phyloP scores from a whole-genome alignment of 1,284 basidiomycete genomes.

The Calocybe gambosa region DNA sequence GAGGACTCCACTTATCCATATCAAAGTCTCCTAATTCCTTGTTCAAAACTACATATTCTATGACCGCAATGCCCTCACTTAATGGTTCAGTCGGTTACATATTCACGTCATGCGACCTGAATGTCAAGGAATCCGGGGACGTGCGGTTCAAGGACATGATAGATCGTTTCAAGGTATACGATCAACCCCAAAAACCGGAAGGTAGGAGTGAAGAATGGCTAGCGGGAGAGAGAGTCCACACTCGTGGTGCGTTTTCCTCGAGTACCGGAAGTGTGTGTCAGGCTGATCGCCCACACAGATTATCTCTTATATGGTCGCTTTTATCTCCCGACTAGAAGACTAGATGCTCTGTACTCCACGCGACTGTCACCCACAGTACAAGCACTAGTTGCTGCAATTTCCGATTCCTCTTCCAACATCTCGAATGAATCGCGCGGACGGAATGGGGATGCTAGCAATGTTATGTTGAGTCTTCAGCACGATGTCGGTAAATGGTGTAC shows the following conservation, averaged over 20 bases:
- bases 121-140: slow-evolving; percentile 63
- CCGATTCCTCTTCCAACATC: slow-evolving; percentile 54
- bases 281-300: slow-evolving; percentile 39
- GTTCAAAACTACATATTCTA: slow-evolving; percentile 87
- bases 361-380: slow-evolving; percentile 72
- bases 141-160: slow-evolving; percentile 87
- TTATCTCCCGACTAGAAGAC: slow-evolving; percentile 82
- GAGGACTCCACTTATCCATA: slow-evolving; percentile 74
- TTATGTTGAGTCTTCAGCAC: slow-evolving; percentile 87
- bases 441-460: slow-evolving; percentile 54
- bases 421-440: slow-evolving; percentile 38
- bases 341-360: slow-evolving; percentile 87
- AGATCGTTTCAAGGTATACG: slow-evolving; percentile 78
- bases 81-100: slow-evolving; percentile 94
- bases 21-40: slow-evolving; percentile 87
- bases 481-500: slow-evolving; percentile 90
- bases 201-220: slow-evolving; percentile 74
- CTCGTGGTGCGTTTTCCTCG: slow-evolving; percentile 53
- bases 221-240: slow-evolving; percentile 70
- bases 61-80: slow-evolving; percentile 87
- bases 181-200: slow-evolving; percentile 70
- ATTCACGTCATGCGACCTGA: slow-evolving; percentile 79
- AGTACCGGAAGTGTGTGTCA: neutral
- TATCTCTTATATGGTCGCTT: slow-evolving; percentile 90
- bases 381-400: slow-evolving; percentile 67